These are phyloP conservation scores for Halenospora varia DNA, from an alignment of 495 filamentous ascomycete genomes.

Conservation along the genomic window DNA sequence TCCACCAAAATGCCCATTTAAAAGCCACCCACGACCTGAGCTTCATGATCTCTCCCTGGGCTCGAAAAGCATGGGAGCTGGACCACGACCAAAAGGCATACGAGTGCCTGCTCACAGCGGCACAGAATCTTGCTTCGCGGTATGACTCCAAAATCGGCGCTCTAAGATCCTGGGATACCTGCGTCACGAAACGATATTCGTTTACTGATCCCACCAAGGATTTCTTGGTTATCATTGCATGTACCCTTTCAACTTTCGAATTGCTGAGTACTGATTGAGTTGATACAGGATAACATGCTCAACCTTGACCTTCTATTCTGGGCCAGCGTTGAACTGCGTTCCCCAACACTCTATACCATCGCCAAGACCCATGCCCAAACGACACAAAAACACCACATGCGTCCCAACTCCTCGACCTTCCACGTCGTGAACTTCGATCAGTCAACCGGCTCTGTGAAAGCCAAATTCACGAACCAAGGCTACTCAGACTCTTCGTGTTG, in stretches of 20 bases:
- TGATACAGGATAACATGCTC: slow-evolving; percentile 24
- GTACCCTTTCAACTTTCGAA: no score
- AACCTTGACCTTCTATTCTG: slow-evolving; percentile 38
- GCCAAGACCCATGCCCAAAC: slow-evolving; percentile 32
- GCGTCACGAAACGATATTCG: slow-evolving; percentile 26
- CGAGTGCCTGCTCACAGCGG: slow-evolving; percentile 28
- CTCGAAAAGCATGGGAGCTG: slow-evolving; percentile 28
- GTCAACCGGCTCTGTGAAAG: slow-evolving; percentile 21
- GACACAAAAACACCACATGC: slow-evolving; percentile 26
- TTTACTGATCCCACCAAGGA: slow-evolving; percentile 17
- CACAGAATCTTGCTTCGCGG: slow-evolving; percentile 27
- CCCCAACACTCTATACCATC: slow-evolving; percentile 24
- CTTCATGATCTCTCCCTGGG: slow-evolving; percentile 36
- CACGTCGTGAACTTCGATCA: slow-evolving; percentile 35
- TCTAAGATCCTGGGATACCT: slow-evolving; percentile 31
- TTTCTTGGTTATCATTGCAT: slow-evolving; percentile 34
- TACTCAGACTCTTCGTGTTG: slow-evolving; percentile 32
- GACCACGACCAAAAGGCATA: slow-evolving; percentile 27
- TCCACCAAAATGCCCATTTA: slow-evolving; percentile 31
- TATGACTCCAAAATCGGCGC: slow-evolving; percentile 27
- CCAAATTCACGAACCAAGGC: slow-evolving; percentile 33
- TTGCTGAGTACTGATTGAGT: no score
- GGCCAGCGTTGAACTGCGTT: slow-evolving; percentile 21
- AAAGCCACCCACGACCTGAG: slow-evolving; percentile 36
- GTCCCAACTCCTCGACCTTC: slow-evolving; percentile 29